Evolutionary conservation across 805 yeast species (phyloP).

Genomic region (Pichia rugopelliculosa): DNA sequence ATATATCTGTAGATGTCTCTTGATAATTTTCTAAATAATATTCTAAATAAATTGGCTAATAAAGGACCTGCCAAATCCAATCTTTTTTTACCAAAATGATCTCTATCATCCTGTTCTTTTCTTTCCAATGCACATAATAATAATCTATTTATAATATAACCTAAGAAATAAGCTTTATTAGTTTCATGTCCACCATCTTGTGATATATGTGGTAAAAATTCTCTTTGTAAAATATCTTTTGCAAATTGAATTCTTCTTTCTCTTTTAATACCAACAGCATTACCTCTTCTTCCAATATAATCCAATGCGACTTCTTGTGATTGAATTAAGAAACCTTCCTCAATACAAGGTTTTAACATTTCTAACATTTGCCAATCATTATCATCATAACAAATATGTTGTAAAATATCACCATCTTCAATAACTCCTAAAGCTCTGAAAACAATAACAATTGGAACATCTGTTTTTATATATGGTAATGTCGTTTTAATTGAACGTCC

Average conservation of each 20-base stretch:
- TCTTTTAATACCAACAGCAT: conserved; percentile 90
- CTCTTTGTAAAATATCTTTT: conserved; percentile 92
- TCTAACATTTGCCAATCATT: conserved; percentile 99
- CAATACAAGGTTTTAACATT: conserved; percentile 98
- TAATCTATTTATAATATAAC: conserved; percentile 95
- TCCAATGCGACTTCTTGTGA: conserved; percentile 97
- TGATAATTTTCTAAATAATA: conserved; percentile 89
- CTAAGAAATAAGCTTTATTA: conserved; percentile 93
- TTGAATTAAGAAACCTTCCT: conserved; percentile 97
- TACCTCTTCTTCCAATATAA: conserved; percentile 97
- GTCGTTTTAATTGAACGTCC: conserved; percentile 92
- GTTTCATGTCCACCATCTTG: conserved; percentile 96
- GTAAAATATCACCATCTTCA: conserved; percentile 97
- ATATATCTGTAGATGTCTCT: conserved; percentile 94
- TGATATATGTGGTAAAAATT: conserved; percentile 92
- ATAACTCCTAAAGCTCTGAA: conserved; percentile 97
- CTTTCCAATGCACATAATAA: conserved; percentile 93
- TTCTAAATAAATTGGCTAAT: conserved; percentile 90
- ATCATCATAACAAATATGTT: conserved; percentile 96
- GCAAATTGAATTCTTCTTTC: conserved; percentile 99
- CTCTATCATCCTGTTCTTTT: conserved; percentile 98
- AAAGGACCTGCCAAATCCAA: conserved; percentile 98
- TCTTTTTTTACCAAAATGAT: conserved; percentile 98
- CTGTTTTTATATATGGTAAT: conserved; percentile 92
- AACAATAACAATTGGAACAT: conserved; percentile 93